Evolutionary conservation across 2,329 filamentous ascomycete species (phyloP), one percentile per base, ranked within the genome.

Genomic region (Xylaria sp.): DNA sequence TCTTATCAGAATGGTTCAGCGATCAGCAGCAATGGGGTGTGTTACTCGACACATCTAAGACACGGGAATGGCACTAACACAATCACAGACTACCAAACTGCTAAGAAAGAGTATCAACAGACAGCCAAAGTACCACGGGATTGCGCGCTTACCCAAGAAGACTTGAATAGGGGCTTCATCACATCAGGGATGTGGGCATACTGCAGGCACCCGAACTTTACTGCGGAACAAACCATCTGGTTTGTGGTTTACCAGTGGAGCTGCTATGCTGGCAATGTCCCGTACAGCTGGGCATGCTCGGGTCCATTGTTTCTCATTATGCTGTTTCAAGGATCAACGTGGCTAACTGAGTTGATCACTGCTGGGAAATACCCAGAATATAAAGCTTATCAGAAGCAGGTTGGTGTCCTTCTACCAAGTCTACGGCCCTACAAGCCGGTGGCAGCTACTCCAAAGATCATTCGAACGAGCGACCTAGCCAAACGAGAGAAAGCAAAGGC

Each of bases 201-300:
- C 83, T 95, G 92, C 74, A 88, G 96, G 54, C 97, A 99, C 79
- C 96, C 96, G 57, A 99, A 99, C 80, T 99, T 98, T 77, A 89
- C 92, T 5, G 93, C 93, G 5, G 96, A 99, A 81, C 96, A 98
- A 82, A 85, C 90, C 35, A 90, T 98, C 75, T 99, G 96, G 96
- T 85, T 97, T 63, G 83, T 90, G 9, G 81, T 98, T 61, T 98
- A 98, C 80, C 88, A 93, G 76, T 99, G 95, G 96, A 89, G 88
- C 73, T 95, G 92, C 80, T 91, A 89, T 78, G 87, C 90, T 63
- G 92, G 91, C 37, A 87, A 90, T 64, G 89, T 85, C 1, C 84
- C 91, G 50, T 90, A 91, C 78, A 95, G 92, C 80, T 99, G 94
- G 93, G 90, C 92, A 1, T 88, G 88, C 59, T 78, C 88, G 10